Evolutionary conservation across 495 filamentous ascomycete genomes (phyloP), one percentile per base, ranked within the genome.

Genomic region (Neurospora pannonica): DNA sequence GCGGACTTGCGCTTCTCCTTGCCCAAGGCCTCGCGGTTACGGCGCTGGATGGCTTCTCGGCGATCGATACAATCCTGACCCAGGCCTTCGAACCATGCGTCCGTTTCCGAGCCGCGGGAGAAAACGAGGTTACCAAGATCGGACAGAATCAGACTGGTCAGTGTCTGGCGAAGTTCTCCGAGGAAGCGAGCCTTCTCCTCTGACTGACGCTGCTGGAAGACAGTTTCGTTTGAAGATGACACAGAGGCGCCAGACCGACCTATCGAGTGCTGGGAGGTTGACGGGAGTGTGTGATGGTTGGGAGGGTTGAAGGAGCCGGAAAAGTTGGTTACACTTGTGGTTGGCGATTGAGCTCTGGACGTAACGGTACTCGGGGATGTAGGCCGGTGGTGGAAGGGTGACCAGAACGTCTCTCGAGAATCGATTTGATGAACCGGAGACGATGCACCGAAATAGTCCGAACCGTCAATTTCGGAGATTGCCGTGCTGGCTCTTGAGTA

Each of bases 81-180:
- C 4, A 97, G 80, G 24, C 87, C 88, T 75, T 91, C 89, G 79
- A 97, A 95, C 93, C 95, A 98, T 34, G 86, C 89, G 77, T 98
- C 96, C 19, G 95, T 99, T 84, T 99, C 96, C 75, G 93, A 95
- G 17, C 96, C 92, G 74, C 90, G 89, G 39, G 91, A 89, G 83
- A 95, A 97, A 17, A 97, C 91, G 10, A 92, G 88, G 62, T 90
- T 93, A 10, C 94, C 93, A 19, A 99, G 86, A 82, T 99, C 96
- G 74, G 95, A 98, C 39, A 98, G 84, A 10, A 99, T 86, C 38
- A 99, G 84, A 76, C 94, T 94, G 17, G 91, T 94, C 71, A 98
- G 83, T 1, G 90, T 92, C 78, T 94, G 92, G 78, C 91, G 90
- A 39, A 97, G 84, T 19, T 93, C 91, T 2, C 88, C 84, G 46